A percentile compares a stretch with the other conserved stretches of the same genome.
Conservation (phyloP, 148 eudicot species). For the Selenicereus undatus region DNA sequence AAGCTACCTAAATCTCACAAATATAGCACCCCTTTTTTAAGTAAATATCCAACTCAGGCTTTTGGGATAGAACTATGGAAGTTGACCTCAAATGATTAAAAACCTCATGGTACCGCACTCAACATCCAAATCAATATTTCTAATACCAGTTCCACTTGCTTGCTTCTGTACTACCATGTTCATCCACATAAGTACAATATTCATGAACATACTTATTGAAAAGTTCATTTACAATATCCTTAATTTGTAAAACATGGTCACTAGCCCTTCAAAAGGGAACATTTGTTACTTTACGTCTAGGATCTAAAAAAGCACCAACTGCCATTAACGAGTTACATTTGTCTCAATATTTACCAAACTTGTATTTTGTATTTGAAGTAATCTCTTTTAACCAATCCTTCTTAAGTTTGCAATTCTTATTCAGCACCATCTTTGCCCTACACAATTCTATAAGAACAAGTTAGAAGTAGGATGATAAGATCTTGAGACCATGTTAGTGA, state of each 20-base stretch:
- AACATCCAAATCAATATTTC: background rate
- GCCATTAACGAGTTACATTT: constrained; percentile 11
- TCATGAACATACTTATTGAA: background rate
- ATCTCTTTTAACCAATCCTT: background rate
- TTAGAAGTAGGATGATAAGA: constrained; percentile 24
- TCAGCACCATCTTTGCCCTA: constrained; percentile 14
- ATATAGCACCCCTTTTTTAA: background rate
- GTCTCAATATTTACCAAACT: constrained; percentile 7
- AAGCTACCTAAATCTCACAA: background rate
- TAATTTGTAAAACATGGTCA: background rate
- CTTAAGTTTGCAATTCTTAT: background rate
- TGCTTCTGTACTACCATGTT: background rate
- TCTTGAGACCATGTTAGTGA: constrained; percentile 20
- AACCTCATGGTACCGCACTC: background rate
- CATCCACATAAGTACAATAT: background rate
- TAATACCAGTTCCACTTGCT: too few species aligned
- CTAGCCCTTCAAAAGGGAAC: background rate
- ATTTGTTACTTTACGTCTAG: background rate
- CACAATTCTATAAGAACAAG: constrained; percentile 12
- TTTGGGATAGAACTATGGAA: background rate
- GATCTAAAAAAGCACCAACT: background rate
- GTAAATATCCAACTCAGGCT: background rate
- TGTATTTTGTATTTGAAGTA: background rate
- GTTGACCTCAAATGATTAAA: background rate
- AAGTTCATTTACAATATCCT: background rate